Base-by-base conservation (phyloP, 129 eudicot species). In the Tagetes patula region DNA sequence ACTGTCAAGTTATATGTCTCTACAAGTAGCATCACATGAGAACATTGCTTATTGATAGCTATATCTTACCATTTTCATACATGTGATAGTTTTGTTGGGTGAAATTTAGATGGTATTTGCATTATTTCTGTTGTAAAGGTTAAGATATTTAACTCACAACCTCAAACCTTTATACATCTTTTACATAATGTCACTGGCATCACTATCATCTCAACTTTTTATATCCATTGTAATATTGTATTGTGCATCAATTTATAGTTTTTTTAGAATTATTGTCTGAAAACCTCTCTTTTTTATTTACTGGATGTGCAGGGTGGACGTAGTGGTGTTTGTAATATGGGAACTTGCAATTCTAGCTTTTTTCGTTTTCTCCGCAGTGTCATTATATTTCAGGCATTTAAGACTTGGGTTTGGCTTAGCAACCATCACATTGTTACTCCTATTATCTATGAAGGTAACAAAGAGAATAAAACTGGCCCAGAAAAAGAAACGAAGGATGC, bases 401-500 rank as follows among this genome's bases (percentile, higher is more conserved):
- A 84, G 75, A 78, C 88, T 90, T 70, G 89, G 96, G 64, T 71
- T 90, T 58, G 64, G 82, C 47, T 88, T 88, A 61, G 80, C 88
- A 69, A 86, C 84, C 68, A 41, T 83, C 69, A 83, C 94, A 41
- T 72, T 88, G 84, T 77, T 88, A 80, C 82, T 90, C 74, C 88
- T 94, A 81, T 65, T 94, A 71, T 86, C 88, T 88, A 90, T 94
- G 99, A 94, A 90, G 88, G 48, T 94, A 52, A 85, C 97, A 79
- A 90, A 94, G 88, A 89, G 88, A 90, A 84, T 90, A 74, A 84
- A 87, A 82, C 66, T 83, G 75, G 92, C 90, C 66, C 83, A 91
- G 81, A 94, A 88, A 84, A 94, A 90, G 93, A 87, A 88, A 80
- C 89, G 97, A 82, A 86, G 97, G 82, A 88, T 94, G 99, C 97